phyloP scores from a whole-genome alignment of 495 filamentous ascomycete genomes.

The Podospora pseudopauciseta region DNA sequence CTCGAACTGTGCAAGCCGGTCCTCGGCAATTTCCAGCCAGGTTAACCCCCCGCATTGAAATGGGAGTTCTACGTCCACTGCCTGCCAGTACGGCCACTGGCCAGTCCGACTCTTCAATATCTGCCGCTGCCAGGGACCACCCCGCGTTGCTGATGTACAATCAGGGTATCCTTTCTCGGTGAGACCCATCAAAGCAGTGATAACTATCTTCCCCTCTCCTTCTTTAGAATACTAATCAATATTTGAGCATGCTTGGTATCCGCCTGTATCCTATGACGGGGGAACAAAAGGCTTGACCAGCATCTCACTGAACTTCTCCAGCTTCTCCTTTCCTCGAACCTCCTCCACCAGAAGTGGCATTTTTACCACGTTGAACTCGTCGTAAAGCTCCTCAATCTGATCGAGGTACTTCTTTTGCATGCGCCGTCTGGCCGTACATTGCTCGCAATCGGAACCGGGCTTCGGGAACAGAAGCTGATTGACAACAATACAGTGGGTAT shows the following conservation, averaged over 20 bases:
- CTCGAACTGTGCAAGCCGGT: not conserved
- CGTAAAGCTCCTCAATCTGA: slow-evolving; percentile 97
- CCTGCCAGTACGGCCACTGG: not conserved
- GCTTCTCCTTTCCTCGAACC: slow-evolving; percentile 87
- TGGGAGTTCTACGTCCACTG: not conserved
- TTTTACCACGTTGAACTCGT: slow-evolving; percentile 98
- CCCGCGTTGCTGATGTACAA: not conserved
- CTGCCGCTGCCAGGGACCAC: not conserved
- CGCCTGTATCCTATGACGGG: slow-evolving; percentile 47
- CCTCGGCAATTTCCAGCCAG: not conserved
- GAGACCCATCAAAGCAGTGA: not conserved
- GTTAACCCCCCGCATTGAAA: not conserved
- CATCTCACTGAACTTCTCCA: slow-evolving; percentile 94
- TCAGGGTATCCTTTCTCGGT: not conserved
- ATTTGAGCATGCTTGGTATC: not conserved
- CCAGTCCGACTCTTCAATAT: not conserved
- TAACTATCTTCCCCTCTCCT: not conserved
- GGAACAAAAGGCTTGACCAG: slow-evolving; percentile 79
- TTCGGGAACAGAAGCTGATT: slow-evolving; percentile 96
- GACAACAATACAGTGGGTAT: slow-evolving; percentile 95
- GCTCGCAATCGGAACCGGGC: slow-evolving; percentile 79
- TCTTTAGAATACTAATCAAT: not conserved
- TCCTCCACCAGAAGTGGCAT: slow-evolving; percentile 96
- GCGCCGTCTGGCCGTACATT: slow-evolving; percentile 90
- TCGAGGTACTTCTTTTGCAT: slow-evolving; percentile 99